These are phyloP conservation scores for Arthrinium puccinioides DNA, from an alignment of 2,329 filamentous ascomycete species.

Conservation along the genomic window DNA sequence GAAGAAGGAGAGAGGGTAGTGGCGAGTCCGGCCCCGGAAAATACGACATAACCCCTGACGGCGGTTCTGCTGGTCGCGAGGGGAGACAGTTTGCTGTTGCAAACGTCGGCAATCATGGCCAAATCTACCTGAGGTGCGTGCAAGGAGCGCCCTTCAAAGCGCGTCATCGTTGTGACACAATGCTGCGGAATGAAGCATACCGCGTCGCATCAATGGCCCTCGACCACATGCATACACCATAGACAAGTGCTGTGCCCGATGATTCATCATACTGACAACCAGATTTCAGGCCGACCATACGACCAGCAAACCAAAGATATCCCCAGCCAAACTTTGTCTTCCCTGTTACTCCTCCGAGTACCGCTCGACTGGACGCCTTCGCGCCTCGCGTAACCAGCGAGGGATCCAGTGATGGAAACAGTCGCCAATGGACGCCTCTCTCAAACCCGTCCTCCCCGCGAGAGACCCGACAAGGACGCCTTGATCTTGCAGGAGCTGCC, in stretches of 20 bases:
- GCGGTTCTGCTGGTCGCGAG: constrained; percentile 52
- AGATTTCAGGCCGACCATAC: constrained; percentile 49
- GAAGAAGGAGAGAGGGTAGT: constrained; percentile 40
- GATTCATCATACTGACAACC: no score
- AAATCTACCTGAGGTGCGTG: constrained; percentile 74
- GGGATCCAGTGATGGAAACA: constrained; percentile 6
- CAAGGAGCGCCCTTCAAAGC: no score
- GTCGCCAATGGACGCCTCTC: background rate
- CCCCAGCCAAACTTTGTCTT: constrained; percentile 55
- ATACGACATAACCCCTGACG: constrained; percentile 52
- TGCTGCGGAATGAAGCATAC: no score
- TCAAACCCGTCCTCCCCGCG: background rate
- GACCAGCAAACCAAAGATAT: constrained; percentile 53
- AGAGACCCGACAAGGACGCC: background rate
- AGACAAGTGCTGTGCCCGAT: no score
- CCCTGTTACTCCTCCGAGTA: constrained; percentile 52
- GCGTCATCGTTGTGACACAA: no score
- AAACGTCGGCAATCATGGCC: constrained; percentile 76
- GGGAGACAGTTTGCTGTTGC: constrained; percentile 71
- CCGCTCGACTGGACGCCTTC: constrained; percentile 45
- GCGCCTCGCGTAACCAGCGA: no score
- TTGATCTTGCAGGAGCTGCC: no score
- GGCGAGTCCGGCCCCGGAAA: constrained; percentile 48
- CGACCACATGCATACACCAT: no score
- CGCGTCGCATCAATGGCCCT: no score